Evolutionary conservation across 164 flowering plant species (phyloP).

Genomic region (Aristolochia contorta): DNA sequence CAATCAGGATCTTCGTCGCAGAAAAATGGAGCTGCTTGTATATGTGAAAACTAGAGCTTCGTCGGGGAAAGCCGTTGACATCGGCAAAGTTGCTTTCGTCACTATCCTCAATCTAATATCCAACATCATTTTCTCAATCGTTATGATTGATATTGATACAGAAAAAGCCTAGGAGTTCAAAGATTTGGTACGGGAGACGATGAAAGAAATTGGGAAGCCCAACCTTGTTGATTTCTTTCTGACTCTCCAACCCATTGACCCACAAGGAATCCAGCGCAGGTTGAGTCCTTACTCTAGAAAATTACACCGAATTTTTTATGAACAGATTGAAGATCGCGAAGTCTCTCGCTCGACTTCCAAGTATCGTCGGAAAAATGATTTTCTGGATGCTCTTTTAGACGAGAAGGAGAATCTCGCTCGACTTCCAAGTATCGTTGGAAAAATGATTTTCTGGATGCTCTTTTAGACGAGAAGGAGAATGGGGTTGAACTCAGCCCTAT

Average conservation of each 20-base stretch:
- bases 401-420: too few species aligned
- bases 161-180: not conserved
- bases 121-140: slow-evolving; percentile 2
- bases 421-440: not conserved
- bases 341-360: not conserved
- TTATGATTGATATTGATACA: not conserved
- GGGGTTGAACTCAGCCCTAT: not conserved
- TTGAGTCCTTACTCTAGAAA: not conserved
- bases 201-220: slow-evolving; percentile 2
- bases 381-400: slow-evolving; percentile 3
- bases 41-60: not conserved
- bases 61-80: not conserved
- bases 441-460: slow-evolving; percentile 4
- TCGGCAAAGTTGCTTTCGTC: not conserved
- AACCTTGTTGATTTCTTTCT: slow-evolving; percentile 5
- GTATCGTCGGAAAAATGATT: not conserved
- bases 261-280: not conserved
- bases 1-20: not conserved
- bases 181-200: not conserved
- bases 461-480: not conserved
- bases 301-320: not conserved
- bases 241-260: not conserved
- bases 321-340: not conserved
- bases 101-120: slow-evolving; percentile 2
- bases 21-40: not conserved